phyloP scores from a whole-genome alignment of 2,329 filamentous ascomycete genomes.

The Incumbomyces lentus region DNA sequence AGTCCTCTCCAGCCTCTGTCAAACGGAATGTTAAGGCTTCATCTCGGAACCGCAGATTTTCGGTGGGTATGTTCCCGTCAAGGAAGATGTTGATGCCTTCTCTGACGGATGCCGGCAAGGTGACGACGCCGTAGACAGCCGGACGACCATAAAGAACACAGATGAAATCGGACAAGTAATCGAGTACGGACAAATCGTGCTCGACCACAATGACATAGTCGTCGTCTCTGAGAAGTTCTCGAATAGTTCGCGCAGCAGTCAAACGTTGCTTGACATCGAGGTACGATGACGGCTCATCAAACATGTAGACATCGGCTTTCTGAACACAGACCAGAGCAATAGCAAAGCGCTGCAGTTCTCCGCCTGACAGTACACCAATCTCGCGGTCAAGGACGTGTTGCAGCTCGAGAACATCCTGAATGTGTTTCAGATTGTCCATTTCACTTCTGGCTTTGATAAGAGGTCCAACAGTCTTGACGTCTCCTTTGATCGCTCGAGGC shows the following conservation, averaged over 20 bases:
- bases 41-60: constrained; percentile 96
- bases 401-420: constrained; percentile 75
- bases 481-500: constrained; percentile 75
- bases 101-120: constrained; percentile 85
- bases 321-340: constrained; percentile 94
- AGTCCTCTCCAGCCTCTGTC: constrained; percentile 79
- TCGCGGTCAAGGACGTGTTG: constrained; percentile 87
- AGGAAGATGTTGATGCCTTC: constrained; percentile 99
- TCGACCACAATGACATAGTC: constrained; percentile 98
- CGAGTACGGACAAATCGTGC: constrained; percentile 96
- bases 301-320: constrained; percentile 98
- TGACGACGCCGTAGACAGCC: constrained; percentile 95
- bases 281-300: constrained; percentile 97
- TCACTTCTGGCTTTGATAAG: constrained; percentile 68
- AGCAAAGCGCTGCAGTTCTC: constrained; percentile 95
- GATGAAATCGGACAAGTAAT: constrained; percentile 97
- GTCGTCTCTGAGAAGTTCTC: constrained; percentile 74
- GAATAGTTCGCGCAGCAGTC: constrained; percentile 82
- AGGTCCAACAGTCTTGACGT: constrained; percentile 66
- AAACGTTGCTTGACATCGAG: constrained; percentile 99
- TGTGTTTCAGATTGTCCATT: constrained; percentile 70
- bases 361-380: constrained; percentile 81
- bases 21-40: constrained; percentile 95
- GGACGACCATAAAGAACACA: constrained; percentile 94
- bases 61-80: constrained; percentile 93